Evolutionary conservation across 768 basidiomycete species (phyloP), one percentile per base, ranked within the genome.

Genomic region (Lenzites betulinus): DNA sequence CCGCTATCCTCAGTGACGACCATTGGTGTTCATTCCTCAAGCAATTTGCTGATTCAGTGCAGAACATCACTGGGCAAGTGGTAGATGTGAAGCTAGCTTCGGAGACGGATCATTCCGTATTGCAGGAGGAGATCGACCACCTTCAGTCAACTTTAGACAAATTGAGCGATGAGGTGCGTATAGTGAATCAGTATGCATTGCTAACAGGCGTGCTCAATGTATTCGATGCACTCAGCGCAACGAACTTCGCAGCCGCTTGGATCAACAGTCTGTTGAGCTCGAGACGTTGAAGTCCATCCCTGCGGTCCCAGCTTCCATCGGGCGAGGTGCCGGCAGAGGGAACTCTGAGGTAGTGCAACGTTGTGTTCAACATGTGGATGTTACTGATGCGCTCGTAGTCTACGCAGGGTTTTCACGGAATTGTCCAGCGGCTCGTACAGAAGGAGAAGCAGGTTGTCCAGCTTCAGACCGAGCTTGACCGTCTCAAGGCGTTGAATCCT

Each of bases 371-470:
- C 1, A 23, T 18, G 18, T 8, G 15, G 3, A 35, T 28, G 13
- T 18, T 18, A 39, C 26, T 62, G 23, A 51, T 58, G 18, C 64
- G 18, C 26, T 28, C 8, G 11, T 43, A 64, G 60, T 60, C 66
- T 12, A 60, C 58, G 46, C 74, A 89, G 82, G 86, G 82, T 63
- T 80, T 89, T 58, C 82, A 85, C 62, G 91, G 90, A 1, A 69
- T 95, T 20, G 84, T 93, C 9, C 91, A 93, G 67, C 85, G 91
- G 11, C 78, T 95, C 16, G 83, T 89, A 3, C 83, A 87, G 70
- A 94, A 93, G 71, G 94, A 97, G 76, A 92, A 90, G 67, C 85
- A 94, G 71, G 90, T 93, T 1, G 69, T 84, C 2, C 84, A 87
- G 56, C 79, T 95, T 1, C 87, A 88, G 69, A 80, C 80, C 3